Conservation (phyloP, 768 basidiomycete species). For the Calocybe gangraenosa region DNA sequence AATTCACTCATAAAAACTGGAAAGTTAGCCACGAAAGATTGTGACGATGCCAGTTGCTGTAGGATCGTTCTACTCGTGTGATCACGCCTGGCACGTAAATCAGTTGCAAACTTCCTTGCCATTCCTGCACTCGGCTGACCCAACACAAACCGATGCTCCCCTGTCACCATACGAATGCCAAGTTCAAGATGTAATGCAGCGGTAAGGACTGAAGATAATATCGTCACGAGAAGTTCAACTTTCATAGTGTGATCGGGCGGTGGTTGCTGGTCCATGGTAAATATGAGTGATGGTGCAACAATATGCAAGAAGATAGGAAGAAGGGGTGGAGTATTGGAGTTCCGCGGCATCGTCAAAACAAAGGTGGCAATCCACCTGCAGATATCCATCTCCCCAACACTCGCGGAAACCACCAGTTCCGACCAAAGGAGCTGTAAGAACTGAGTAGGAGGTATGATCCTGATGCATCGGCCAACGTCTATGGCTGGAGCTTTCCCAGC, state of each 20-base stretch:
- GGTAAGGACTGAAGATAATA: conserved; percentile 63
- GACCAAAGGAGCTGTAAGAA: conserved; percentile 70
- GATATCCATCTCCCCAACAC: conserved; percentile 55
- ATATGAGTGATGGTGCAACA: conserved; percentile 59
- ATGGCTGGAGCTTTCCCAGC: conserved; percentile 61
- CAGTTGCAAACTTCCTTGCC: conserved; percentile 62
- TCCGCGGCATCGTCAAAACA: conserved; percentile 59
- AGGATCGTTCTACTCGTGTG: conserved; percentile 48
- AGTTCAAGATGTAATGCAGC: conserved; percentile 69
- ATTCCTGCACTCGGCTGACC: conserved; percentile 63
- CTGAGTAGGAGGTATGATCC: conserved; percentile 48
- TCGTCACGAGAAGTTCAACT: conserved; percentile 60
- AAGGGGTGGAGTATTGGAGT: conserved; percentile 50
- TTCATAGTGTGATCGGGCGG: conserved; percentile 50
- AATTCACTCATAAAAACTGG: conserved; percentile 55
- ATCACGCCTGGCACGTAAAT: conserved; percentile 50
- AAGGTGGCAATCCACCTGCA: conserved; percentile 66
- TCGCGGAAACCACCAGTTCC: conserved; percentile 51
- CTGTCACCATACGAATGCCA: conserved; percentile 52
- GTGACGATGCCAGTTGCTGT: conserved; percentile 57
- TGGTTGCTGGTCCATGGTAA: conserved; percentile 48
- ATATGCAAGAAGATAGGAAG: conserved; percentile 71
- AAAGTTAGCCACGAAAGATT: conserved; percentile 70
- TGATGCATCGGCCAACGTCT: conserved; percentile 66
- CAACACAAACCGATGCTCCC: conserved; percentile 44